Percentiles rank a stretch among this genome's conserved stretches.
Conservation (phyloP, 345 rosid species). For the Ceriops tagal region DNA sequence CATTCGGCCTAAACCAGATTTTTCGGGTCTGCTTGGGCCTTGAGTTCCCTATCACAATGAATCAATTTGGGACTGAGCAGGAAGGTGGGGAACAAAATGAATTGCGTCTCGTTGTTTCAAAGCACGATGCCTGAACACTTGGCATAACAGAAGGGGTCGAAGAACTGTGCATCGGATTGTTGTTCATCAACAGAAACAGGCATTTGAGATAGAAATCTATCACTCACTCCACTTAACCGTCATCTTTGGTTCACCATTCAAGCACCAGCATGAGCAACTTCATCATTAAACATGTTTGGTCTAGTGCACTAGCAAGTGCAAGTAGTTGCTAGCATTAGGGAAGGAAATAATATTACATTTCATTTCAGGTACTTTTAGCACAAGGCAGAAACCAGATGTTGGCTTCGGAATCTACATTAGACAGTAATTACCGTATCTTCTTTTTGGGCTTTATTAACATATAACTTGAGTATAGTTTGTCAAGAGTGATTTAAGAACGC, state of each 20-base stretch:
- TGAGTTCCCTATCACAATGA: no score
- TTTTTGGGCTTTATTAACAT: no score
- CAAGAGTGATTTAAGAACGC: no score
- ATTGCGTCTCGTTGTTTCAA: conserved; percentile 15
- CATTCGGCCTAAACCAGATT: no score
- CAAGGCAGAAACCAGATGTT: conserved; percentile 38
- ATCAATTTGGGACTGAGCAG: not conserved
- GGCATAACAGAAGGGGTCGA: conserved; percentile 25
- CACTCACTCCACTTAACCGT: conserved; percentile 27
- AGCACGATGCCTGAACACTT: conserved; percentile 12
- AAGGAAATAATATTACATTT: conserved; percentile 22
- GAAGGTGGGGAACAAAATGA: conserved; percentile 7
- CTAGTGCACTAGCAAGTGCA: conserved; percentile 31
- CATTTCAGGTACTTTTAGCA: conserved; percentile 31
- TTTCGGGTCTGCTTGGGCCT: no score
- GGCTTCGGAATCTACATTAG: conserved; percentile 52
- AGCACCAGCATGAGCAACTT: conserved; percentile 12
- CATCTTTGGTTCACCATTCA: conserved; percentile 17
- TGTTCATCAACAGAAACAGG: conserved; percentile 9
- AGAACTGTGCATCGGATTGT: conserved; percentile 17
- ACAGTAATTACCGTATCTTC: conserved; percentile 17
- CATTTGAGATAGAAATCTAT: conserved; percentile 12
- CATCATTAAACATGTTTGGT: conserved; percentile 25
- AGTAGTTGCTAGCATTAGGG: conserved; percentile 29
- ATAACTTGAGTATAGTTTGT: no score